Evolutionary conservation across 768 basidiomycete species (phyloP).

Genomic region (Roridomyces roridus): DNA sequence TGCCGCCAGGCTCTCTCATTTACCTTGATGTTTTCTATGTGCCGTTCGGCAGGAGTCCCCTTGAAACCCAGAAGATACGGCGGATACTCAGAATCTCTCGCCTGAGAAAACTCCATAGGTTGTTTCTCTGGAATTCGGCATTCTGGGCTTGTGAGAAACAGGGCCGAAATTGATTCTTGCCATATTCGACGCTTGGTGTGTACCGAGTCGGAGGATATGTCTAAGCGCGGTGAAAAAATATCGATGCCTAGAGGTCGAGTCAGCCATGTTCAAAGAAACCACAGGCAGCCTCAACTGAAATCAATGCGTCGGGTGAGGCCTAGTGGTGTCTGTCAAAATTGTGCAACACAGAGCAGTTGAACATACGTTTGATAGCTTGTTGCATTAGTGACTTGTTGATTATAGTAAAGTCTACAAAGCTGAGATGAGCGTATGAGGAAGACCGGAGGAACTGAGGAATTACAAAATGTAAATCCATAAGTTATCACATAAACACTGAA

Average conservation of each 20-base stretch:
- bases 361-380: constrained; percentile 65
- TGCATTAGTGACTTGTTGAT: constrained; percentile 60
- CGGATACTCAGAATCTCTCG: constrained; percentile 62
- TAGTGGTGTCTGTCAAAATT: constrained; percentile 29
- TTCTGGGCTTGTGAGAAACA: constrained; percentile 65
- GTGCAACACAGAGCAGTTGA: neutral
- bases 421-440: neutral
- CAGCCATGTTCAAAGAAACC: neutral
- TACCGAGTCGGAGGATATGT: constrained; percentile 58
- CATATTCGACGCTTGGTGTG: constrained; percentile 77
- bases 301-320: constrained; percentile 69
- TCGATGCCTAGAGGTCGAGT: constrained; percentile 61
- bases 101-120: constrained; percentile 63
- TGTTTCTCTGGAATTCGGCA: constrained; percentile 66
- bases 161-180: constrained; percentile 76
- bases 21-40: constrained; percentile 82
- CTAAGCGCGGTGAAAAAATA: constrained; percentile 77
- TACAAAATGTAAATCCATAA: constrained; percentile 73
- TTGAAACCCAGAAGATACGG: constrained; percentile 73
- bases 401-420: constrained; percentile 62
- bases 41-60: constrained; percentile 71
- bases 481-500: constrained; percentile 57
- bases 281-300: constrained; percentile 59
- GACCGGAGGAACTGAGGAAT: constrained; percentile 1
- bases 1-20: neutral